Conservation (phyloP, 805 yeast species). For the Ogataea thermomethanolica region DNA sequence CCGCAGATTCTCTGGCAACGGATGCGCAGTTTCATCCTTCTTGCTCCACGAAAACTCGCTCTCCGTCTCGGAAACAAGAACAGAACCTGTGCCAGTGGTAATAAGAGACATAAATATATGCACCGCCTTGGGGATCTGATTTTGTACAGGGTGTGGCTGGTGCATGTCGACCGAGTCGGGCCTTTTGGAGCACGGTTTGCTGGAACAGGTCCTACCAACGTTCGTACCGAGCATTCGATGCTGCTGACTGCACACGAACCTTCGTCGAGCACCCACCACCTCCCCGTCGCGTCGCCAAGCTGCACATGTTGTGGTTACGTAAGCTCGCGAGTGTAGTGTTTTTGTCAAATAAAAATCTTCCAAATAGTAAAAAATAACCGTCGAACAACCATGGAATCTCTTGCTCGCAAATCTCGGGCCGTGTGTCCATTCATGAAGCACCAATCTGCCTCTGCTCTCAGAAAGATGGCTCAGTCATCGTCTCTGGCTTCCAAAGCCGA, state of each 20-base stretch:
- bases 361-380: conserved; percentile 2
- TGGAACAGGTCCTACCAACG: too few relatives aligned
- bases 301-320: too few relatives aligned
- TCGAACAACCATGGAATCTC: conserved; percentile 58
- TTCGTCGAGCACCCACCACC: too few relatives aligned
- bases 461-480: conserved; percentile 46
- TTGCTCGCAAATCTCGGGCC: conserved; percentile 70
- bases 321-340: too few relatives aligned
- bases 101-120: conserved; percentile 2
- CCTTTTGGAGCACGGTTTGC: too few relatives aligned
- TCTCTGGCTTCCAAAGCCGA: conserved; percentile 56
- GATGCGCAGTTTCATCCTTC: not conserved
- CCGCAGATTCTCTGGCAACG: conserved; percentile 1
- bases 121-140: not conserved
- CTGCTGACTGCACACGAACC: too few relatives aligned
- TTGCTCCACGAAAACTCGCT: conserved; percentile 3
- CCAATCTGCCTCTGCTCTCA: conserved; percentile 56
- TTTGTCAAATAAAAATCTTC: too few relatives aligned
- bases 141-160: not conserved
- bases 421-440: conserved; percentile 79
- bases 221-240: not conserved
- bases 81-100: conserved; percentile 3
- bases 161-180: not conserved
- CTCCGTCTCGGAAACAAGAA: conserved; percentile 4
- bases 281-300: too few relatives aligned